A percentile compares a stretch with the other conserved stretches of the same genome.
Conservation (phyloP, 805 yeast genomes). For the Saturnispora ahearnii region DNA sequence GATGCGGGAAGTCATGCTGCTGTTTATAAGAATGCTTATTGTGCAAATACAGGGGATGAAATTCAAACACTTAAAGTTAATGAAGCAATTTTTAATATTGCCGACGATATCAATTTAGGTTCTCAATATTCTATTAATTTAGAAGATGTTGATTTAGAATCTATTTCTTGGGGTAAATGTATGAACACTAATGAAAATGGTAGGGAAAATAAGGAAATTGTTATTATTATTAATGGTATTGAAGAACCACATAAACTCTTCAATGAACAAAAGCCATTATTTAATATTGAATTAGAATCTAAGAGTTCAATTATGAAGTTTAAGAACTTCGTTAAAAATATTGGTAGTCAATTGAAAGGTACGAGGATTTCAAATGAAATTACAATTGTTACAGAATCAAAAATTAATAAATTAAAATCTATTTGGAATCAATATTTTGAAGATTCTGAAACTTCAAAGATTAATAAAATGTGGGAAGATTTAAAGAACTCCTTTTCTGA, state of each 20-base stretch:
- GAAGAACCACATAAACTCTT: constrained; percentile 28
- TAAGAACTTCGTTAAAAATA: constrained; percentile 16
- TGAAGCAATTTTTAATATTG: constrained; percentile 3
- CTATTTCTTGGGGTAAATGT: constrained; percentile 16
- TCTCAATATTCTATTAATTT: not conserved
- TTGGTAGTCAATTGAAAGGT: constrained; percentile 10
- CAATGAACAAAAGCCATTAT: constrained; percentile 17
- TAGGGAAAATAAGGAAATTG: constrained; percentile 15
- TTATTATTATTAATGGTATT: constrained; percentile 36
- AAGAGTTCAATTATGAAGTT: constrained; percentile 16
- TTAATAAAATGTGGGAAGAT: constrained; percentile 31
- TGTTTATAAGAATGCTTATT: constrained; percentile 19
- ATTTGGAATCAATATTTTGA: constrained; percentile 24
- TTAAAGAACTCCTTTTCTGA: constrained; percentile 21
- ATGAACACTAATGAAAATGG: not conserved
- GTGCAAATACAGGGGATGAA: not conserved
- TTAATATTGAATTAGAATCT: constrained; percentile 16
- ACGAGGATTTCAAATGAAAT: constrained; percentile 23
- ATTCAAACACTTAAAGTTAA: constrained; percentile 9
- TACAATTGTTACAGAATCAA: constrained; percentile 15
- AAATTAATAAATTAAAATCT: constrained; percentile 7
- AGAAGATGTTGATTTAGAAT: constrained; percentile 4
- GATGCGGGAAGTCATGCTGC: constrained; percentile 21
- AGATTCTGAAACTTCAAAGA: constrained; percentile 23
- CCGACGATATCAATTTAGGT: not conserved